Evolutionary conservation across 768 basidiomycete species (phyloP).

Genomic region (Lentinula guzmanii): DNA sequence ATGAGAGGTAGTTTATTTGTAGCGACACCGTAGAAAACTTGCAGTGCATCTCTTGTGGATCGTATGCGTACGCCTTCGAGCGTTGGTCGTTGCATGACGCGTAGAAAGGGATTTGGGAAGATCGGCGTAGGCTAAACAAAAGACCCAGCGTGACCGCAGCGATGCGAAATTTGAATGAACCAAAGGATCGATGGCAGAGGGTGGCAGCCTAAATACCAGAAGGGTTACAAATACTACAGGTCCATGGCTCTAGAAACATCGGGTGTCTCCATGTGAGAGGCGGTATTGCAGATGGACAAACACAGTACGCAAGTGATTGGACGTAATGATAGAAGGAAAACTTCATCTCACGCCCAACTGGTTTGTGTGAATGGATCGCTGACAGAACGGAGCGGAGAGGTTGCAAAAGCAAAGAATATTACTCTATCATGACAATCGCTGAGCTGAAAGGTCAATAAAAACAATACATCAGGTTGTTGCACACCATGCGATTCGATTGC

Average conservation of each 20-base stretch:
- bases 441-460: background rate
- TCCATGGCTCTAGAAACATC: constrained; percentile 7
- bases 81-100: constrained; percentile 70
- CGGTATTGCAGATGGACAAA: constrained; percentile 34
- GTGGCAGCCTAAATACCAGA: background rate
- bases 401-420: constrained; percentile 25
- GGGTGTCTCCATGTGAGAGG: constrained; percentile 41
- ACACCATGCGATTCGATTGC: background rate
- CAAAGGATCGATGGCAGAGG: background rate
- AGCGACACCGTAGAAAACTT: constrained; percentile 76
- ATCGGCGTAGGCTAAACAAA: constrained; percentile 1
- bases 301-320: constrained; percentile 16
- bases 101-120: constrained; percentile 13
- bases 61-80: constrained; percentile 72
- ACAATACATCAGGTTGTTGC: background rate
- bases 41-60: constrained; percentile 73
- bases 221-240: background rate
- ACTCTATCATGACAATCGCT: constrained; percentile 22
- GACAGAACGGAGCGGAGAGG: constrained; percentile 33
- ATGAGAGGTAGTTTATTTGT: constrained; percentile 65
- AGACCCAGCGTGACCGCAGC: constrained; percentile 5
- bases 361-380: constrained; percentile 28
- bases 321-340: constrained; percentile 29
- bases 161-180: background rate
- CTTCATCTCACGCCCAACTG: constrained; percentile 30